These are phyloP conservation scores for Grosmannia clavigera DNA, from an alignment of 2,329 filamentous ascomycete genomes.

Conservation along the genomic window DNA sequence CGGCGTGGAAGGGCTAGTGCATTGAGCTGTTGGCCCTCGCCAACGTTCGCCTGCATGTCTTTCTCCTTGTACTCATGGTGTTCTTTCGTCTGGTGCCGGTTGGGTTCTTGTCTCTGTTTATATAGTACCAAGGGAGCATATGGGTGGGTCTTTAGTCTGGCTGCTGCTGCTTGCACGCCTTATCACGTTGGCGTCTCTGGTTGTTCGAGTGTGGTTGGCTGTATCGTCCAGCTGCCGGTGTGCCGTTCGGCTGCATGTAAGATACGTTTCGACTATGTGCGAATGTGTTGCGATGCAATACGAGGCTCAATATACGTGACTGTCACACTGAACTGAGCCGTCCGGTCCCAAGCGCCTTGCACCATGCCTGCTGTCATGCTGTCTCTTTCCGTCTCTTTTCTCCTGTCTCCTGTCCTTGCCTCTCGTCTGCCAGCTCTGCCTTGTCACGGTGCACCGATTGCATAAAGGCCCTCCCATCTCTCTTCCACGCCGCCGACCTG, in stretches of 20 bases:
- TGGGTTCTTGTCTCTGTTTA: neutral
- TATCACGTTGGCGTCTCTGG: neutral
- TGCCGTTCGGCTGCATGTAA: neutral
- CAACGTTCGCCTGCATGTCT: neutral
- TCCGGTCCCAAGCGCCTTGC: neutral
- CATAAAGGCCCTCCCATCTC: constrained; percentile 41
- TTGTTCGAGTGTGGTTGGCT: neutral
- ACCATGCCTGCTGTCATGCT: neutral
- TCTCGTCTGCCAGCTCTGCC: neutral
- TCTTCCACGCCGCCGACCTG: constrained; percentile 55
- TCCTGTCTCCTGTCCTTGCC: neutral
- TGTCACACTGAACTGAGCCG: neutral
- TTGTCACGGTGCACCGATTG: constrained; percentile 10
- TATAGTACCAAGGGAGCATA: neutral
- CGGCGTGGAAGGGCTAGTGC: constrained; percentile 53
- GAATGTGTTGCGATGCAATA: neutral
- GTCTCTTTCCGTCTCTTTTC: neutral
- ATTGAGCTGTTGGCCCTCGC: constrained; percentile 2
- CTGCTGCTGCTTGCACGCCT: neutral
- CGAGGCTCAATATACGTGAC: neutral
- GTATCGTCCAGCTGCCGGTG: neutral
- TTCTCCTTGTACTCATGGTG: neutral
- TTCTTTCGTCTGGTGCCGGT: neutral
- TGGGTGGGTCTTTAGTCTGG: neutral
- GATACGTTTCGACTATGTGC: neutral